Evolutionary conservation across 805 yeast genomes (phyloP).

Genomic region (Tetrapisispora namnaoensis): DNA sequence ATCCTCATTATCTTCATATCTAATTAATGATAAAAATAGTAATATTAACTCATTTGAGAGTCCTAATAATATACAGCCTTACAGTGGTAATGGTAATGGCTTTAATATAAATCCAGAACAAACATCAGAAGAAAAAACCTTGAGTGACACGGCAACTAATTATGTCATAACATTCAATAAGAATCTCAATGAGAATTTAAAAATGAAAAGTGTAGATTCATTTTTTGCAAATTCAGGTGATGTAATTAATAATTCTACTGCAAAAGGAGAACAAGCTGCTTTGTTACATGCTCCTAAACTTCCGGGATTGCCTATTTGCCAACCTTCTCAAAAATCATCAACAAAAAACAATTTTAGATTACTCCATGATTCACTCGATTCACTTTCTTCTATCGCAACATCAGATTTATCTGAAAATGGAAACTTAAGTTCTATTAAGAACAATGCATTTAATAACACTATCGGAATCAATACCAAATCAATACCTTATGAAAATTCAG

Average conservation of each 20-base stretch:
- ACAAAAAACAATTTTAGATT: neutral
- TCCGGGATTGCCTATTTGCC: neutral
- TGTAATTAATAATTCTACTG: neutral
- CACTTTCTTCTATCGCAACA: neutral
- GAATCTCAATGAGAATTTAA: neutral
- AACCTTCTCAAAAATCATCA: neutral
- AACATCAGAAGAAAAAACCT: too few relatives aligned
- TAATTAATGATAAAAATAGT: neutral
- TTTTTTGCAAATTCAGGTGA: neutral
- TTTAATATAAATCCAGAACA: neutral
- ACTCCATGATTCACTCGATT: neutral
- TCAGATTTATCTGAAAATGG: neutral
- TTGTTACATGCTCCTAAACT: neutral
- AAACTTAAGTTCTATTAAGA: neutral
- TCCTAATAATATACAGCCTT: neutral
- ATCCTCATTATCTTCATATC: constrained; percentile 15
- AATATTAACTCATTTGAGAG: neutral
- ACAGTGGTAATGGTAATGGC: neutral
- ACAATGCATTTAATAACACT: neutral
- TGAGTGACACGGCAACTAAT: too few relatives aligned
- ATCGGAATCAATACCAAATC: neutral
- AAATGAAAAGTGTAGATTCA: constrained; percentile 1
- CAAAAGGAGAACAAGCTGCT: neutral
- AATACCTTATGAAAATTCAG: too few relatives aligned
- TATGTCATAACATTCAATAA: neutral